These are phyloP conservation scores for Sporodiniella umbellata DNA, from an alignment of 371 early-diverging fungal genomes.

Conservation along the genomic window DNA sequence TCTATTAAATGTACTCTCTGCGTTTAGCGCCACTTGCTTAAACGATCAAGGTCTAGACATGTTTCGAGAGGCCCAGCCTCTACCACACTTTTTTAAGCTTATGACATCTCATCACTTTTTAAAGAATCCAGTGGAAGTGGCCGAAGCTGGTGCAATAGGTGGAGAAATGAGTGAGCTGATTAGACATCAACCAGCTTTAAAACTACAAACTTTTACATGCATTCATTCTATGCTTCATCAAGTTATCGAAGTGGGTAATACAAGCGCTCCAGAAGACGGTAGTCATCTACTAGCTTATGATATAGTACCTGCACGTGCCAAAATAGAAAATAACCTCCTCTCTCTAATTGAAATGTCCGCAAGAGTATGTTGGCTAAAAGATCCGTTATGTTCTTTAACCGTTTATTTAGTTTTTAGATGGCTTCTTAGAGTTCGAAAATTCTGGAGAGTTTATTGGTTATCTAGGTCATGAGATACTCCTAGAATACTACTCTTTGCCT, in stretches of 20 bases:
- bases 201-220: slow-evolving; percentile 61
- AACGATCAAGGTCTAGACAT: slow-evolving; percentile 82
- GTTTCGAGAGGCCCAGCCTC: slow-evolving; percentile 68
- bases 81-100: slow-evolving; percentile 69
- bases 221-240: slow-evolving; percentile 61
- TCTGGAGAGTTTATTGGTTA: slow-evolving; percentile 69
- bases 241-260: slow-evolving; percentile 45
- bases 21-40: slow-evolving; percentile 95
- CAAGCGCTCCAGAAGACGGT: slow-evolving; percentile 41
- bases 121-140: slow-evolving; percentile 75
- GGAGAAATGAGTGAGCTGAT: slow-evolving; percentile 90
- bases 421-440: slow-evolving; percentile 73
- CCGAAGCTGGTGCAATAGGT: slow-evolving; percentile 76
- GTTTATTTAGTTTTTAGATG: slow-evolving; percentile 72
- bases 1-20: slow-evolving; percentile 74
- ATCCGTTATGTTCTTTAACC: slow-evolving; percentile 12
- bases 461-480: slow-evolving; percentile 60
- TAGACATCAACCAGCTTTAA: slow-evolving; percentile 88
- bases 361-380: slow-evolving; percentile 23
- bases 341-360: slow-evolving; percentile 15
- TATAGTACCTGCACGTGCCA: slow-evolving; percentile 31
- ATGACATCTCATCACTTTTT: slow-evolving; percentile 75
- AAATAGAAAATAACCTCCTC: slow-evolving; percentile 39
- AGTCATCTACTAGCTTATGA: slow-evolving; percentile 24
- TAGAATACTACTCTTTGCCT: slow-evolving; percentile 67